Evolutionary conservation across 768 basidiomycete genomes (phyloP).

Genomic region (Candolleomyces eurysporus): DNA sequence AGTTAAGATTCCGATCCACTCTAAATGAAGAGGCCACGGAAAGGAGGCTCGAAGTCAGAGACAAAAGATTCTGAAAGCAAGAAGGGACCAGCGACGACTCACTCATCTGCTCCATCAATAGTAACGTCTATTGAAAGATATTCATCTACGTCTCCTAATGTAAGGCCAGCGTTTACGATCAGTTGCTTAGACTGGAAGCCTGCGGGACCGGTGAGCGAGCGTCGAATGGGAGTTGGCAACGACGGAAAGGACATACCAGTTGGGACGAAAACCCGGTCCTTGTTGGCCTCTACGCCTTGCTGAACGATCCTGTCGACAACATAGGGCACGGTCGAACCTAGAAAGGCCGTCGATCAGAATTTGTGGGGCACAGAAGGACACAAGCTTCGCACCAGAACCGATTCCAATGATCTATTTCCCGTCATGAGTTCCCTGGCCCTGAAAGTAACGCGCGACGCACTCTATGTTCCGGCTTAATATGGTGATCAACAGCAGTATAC

Average conservation of each 20-base stretch:
- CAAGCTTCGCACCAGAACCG: slow-evolving; percentile 61
- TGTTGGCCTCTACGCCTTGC: slow-evolving; percentile 76
- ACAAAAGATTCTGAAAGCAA: slow-evolving; percentile 1
- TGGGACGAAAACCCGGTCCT: slow-evolving; percentile 82
- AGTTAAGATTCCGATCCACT: slow-evolving; percentile 83
- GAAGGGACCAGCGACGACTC: slow-evolving; percentile 31
- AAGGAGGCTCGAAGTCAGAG: not conserved
- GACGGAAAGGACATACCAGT: slow-evolving; percentile 53
- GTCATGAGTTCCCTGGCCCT: not conserved
- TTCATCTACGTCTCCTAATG: slow-evolving; percentile 85
- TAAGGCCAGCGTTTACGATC: slow-evolving; percentile 76
- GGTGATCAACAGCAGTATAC: slow-evolving; percentile 89
- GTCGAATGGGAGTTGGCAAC: not conserved
- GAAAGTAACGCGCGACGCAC: slow-evolving; percentile 37
- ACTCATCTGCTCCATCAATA: slow-evolving; percentile 98
- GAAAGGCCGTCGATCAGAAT: not conserved
- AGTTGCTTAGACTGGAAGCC: slow-evolving; percentile 97
- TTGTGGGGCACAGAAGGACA: too few relatives aligned
- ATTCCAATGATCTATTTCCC: slow-evolving; percentile 75
- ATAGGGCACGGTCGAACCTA: slow-evolving; percentile 92
- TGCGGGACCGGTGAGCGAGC: slow-evolving; percentile 11
- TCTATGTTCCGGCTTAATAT: slow-evolving; percentile 80
- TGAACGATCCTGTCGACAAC: slow-evolving; percentile 92
- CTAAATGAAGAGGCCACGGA: slow-evolving; percentile 34
- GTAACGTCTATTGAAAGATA: slow-evolving; percentile 93